These are phyloP conservation scores for Colletotrichum plurivorum DNA, from an alignment of 2,329 filamentous ascomycete genomes.

Conservation along the genomic window DNA sequence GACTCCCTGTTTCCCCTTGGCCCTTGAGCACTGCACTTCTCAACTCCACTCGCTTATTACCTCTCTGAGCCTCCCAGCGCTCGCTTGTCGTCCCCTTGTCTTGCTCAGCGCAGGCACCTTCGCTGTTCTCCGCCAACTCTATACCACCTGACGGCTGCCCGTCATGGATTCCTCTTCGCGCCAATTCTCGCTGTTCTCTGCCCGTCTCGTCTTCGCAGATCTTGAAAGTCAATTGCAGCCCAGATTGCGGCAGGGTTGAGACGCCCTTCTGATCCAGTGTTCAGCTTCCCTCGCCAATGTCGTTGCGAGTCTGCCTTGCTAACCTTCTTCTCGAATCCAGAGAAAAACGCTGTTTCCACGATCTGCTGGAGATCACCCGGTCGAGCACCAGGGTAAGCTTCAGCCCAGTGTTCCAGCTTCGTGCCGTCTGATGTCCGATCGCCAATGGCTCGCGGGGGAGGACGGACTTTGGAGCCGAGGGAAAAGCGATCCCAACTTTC, in stretches of 20 bases:
- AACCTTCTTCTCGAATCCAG: background rate
- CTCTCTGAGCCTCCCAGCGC: conserved; percentile 1
- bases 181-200: conserved; percentile 9
- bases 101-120: background rate
- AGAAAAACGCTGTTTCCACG: conserved; percentile 2
- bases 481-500: conserved; percentile 25
- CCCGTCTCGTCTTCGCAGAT: conserved; percentile 2
- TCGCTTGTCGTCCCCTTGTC: background rate
- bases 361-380: conserved; percentile 5
- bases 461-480: conserved; percentile 23
- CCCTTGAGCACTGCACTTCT: too few species aligned
- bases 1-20: too few species aligned
- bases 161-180: background rate
- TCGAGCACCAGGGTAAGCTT: conserved; percentile 19
- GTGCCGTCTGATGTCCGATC: conserved; percentile 36
- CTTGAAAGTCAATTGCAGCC: conserved; percentile 16
- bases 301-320: background rate
- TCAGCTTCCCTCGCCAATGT: background rate
- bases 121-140: conserved; percentile 1
- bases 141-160: conserved; percentile 15
- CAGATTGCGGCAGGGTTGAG: background rate
- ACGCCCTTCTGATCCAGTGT: background rate
- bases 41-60: background rate
- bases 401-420: conserved; percentile 37
- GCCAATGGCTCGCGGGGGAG: conserved; percentile 19